A percentile compares a stretch with the other conserved stretches of the same genome.
phyloP scores from a whole-genome alignment of 768 basidiomycete genomes.

The Mycena vitilis region DNA sequence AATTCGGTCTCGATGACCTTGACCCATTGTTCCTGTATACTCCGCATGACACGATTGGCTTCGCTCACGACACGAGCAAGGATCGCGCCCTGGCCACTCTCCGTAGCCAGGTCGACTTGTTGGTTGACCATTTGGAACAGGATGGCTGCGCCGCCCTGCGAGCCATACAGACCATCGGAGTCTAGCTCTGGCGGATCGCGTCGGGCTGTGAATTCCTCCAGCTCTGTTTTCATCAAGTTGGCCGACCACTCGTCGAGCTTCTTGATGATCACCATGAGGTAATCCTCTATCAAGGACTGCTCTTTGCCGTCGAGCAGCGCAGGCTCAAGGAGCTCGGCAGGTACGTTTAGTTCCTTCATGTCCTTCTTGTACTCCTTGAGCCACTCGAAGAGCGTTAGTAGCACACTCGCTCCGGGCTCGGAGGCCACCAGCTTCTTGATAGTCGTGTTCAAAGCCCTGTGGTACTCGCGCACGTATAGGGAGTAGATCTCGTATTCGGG shows the following conservation, averaged over 20 bases:
- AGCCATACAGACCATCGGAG: slow-evolving; percentile 89
- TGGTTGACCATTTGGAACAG: slow-evolving; percentile 99
- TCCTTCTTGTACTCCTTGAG: slow-evolving; percentile 94
- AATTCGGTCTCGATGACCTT: slow-evolving; percentile 85
- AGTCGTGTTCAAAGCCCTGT: slow-evolving; percentile 82
- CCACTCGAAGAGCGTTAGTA: slow-evolving; percentile 91
- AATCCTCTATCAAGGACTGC: slow-evolving; percentile 93
- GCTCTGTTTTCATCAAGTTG: slow-evolving; percentile 93
- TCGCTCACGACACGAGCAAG: slow-evolving; percentile 92
- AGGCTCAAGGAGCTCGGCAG: slow-evolving; percentile 85
- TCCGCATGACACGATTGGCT: slow-evolving; percentile 88
- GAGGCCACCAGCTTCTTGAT: slow-evolving; percentile 76
- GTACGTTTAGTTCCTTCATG: slow-evolving; percentile 93
- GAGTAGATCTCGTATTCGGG: slow-evolving; percentile 90
- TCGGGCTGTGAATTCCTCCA: slow-evolving; percentile 84
- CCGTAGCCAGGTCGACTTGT: slow-evolving; percentile 93
- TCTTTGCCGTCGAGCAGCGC: slow-evolving; percentile 96
- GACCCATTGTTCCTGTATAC: slow-evolving; percentile 89
- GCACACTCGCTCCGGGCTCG: slow-evolving; percentile 88
- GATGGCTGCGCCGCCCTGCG: slow-evolving; percentile 91
- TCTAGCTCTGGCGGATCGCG: slow-evolving; percentile 90
- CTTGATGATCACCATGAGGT: slow-evolving; percentile 90
- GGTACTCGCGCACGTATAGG: slow-evolving; percentile 88
- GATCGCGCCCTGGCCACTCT: slow-evolving; percentile 95
- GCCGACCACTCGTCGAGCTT: slow-evolving; percentile 98